phyloP scores from a whole-genome alignment of 192 early-diverging fungal genomes.

The Podila verticillata region DNA sequence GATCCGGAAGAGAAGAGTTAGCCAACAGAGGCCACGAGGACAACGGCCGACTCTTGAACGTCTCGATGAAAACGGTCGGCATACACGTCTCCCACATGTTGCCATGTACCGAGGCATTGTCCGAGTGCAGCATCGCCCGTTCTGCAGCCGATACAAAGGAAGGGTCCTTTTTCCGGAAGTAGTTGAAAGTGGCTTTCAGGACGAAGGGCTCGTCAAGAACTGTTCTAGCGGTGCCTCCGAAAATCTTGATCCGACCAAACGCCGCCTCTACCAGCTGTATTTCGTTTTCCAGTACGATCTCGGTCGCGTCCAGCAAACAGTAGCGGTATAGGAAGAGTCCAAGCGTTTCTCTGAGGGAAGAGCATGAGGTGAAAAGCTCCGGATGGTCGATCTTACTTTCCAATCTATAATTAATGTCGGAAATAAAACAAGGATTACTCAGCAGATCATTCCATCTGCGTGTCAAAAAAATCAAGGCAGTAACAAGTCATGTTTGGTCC shows the following conservation, averaged over 20 bases:
- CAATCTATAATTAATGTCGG: neutral
- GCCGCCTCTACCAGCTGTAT: too few relatives aligned
- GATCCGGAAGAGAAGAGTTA: neutral
- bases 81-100: constrained; percentile 17
- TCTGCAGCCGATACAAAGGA: constrained; percentile 4
- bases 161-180: constrained; percentile 12
- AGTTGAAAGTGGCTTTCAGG: constrained; percentile 9
- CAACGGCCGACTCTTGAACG: constrained; percentile 1
- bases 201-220: too few relatives aligned
- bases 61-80: neutral
- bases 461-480: too few relatives aligned
- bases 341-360: constrained; percentile 4
- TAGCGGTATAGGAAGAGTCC: constrained; percentile 2
- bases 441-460: too few relatives aligned
- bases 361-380: constrained; percentile 6
- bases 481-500: too few relatives aligned
- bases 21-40: constrained; percentile 5
- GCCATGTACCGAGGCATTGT: constrained; percentile 6
- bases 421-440: too few relatives aligned
- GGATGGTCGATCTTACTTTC: constrained; percentile 4
- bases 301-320: constrained; percentile 8
- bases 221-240: too few relatives aligned
- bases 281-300: neutral
- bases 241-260: too few relatives aligned
- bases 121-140: constrained; percentile 9